phyloP scores from a whole-genome alignment of 768 basidiomycete genomes.

The Amanita phalloides region DNA sequence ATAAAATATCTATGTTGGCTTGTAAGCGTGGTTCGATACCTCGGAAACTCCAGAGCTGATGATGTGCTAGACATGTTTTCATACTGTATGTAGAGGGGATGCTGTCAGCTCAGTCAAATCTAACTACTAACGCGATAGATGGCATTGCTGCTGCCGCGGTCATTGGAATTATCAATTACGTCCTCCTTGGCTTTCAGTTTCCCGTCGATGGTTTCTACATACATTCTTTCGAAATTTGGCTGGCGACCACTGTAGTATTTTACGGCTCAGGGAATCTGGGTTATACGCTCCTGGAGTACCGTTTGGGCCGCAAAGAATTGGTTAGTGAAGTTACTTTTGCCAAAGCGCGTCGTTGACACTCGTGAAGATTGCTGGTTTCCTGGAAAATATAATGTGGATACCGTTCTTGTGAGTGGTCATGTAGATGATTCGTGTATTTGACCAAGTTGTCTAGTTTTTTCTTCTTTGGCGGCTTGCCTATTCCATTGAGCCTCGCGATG shows the following conservation, averaged over 20 bases:
- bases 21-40: slow-evolving; percentile 26
- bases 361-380: slow-evolving; percentile 30
- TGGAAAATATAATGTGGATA: slow-evolving; percentile 55
- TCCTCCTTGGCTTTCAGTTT: slow-evolving; percentile 64
- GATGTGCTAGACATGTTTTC: slow-evolving; percentile 38
- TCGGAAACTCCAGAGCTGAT: background rate
- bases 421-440: background rate
- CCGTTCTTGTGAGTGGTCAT: slow-evolving; percentile 58
- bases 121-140: slow-evolving; percentile 15
- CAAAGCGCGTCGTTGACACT: background rate
- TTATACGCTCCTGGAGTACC: slow-evolving; percentile 64
- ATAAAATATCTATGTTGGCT: slow-evolving; percentile 72
- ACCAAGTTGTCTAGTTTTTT: slow-evolving; percentile 41
- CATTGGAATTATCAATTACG: slow-evolving; percentile 62
- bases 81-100: slow-evolving; percentile 24
- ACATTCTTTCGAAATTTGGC: slow-evolving; percentile 73
- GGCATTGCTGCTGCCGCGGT: slow-evolving; percentile 61
- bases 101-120: background rate
- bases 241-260: slow-evolving; percentile 70
- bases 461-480: slow-evolving; percentile 67
- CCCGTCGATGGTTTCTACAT: slow-evolving; percentile 69
- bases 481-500: slow-evolving; percentile 59
- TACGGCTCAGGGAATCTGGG: slow-evolving; percentile 65
- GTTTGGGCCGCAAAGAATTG: slow-evolving; percentile 47
- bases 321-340: slow-evolving; percentile 17